Conservation (phyloP, 176 grass and related monocot species). For the Olyra latifolia region DNA sequence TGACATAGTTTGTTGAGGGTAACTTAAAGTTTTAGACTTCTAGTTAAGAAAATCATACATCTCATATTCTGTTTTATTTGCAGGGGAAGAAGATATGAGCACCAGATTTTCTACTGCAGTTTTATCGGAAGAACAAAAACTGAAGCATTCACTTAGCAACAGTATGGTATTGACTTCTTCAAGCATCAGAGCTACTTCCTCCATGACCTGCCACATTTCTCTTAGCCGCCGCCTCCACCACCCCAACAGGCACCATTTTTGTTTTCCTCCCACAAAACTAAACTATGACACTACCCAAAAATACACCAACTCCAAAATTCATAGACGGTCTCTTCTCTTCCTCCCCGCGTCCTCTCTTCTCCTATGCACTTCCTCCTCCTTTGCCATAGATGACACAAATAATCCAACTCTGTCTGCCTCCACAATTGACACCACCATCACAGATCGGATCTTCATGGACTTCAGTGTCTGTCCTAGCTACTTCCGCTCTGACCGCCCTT, state of each 20-base stretch:
- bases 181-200: conserved; percentile 31
- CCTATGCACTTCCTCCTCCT: conserved; percentile 30
- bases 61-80: conserved; percentile 2
- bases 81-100: conserved; percentile 16
- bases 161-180: conserved; percentile 29
- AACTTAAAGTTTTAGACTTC: conserved; percentile 1
- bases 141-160: conserved; percentile 9
- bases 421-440: conserved; percentile 49
- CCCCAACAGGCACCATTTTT: conserved; percentile 19
- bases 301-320: conserved; percentile 22
- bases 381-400: conserved; percentile 41
- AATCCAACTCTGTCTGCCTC: conserved; percentile 27
- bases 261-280: conserved; percentile 20
- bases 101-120: neutral
- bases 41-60: conserved; percentile 1
- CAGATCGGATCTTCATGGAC: conserved; percentile 91
- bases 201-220: conserved; percentile 6
- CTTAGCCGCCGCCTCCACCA: conserved; percentile 27
- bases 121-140: neutral
- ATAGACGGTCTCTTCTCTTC: conserved; percentile 29
- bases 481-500: conserved; percentile 67
- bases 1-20: neutral
- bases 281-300: conserved; percentile 31
- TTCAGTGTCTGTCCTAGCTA: conserved; percentile 84
- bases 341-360: conserved; percentile 46